These are phyloP conservation scores for Hemisphaericaspora xylofermentans DNA, from an alignment of 1,139 yeast genomes.

Conservation along the genomic window DNA sequence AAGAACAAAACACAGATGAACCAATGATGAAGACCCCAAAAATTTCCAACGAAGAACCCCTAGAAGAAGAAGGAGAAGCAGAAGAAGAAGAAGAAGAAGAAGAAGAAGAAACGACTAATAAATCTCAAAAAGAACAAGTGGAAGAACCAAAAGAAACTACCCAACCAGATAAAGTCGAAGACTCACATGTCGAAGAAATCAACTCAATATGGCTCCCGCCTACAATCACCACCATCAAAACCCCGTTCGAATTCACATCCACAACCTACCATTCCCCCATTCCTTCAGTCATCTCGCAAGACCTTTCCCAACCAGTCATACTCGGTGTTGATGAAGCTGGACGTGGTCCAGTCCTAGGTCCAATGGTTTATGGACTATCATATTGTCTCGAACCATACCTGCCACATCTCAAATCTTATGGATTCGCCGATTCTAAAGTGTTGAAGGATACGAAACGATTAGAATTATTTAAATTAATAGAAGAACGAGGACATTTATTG, in stretches of 20 bases:
- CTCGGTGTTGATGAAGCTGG: slow-evolving; percentile 98
- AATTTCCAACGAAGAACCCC: not conserved
- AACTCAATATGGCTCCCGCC: slow-evolving; percentile 34
- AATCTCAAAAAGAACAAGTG: not conserved
- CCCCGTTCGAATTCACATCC: slow-evolving; percentile 29
- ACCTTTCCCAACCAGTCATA: slow-evolving; percentile 35
- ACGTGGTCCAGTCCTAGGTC: slow-evolving; percentile 94
- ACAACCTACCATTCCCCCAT: slow-evolving; percentile 36
- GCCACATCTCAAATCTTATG: slow-evolving; percentile 53
- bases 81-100: not conserved
- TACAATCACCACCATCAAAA: slow-evolving; percentile 27
- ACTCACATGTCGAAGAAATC: too few relatives aligned
- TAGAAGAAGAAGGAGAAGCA: not conserved
- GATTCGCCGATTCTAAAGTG: slow-evolving; percentile 92
- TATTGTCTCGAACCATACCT: slow-evolving; percentile 66
- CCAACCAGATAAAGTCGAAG: not conserved
- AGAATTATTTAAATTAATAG: slow-evolving; percentile 58
- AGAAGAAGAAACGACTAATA: too few relatives aligned
- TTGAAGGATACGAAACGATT: slow-evolving; percentile 72
- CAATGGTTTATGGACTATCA: slow-evolving; percentile 93
- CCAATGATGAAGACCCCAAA: not conserved
- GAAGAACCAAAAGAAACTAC: not conserved
- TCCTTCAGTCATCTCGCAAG: slow-evolving; percentile 22
- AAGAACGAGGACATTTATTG: slow-evolving; percentile 45
- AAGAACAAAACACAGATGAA: not conserved